phyloP scores from a whole-genome alignment of 768 basidiomycete genomes.

The Termitomyces sp. region DNA sequence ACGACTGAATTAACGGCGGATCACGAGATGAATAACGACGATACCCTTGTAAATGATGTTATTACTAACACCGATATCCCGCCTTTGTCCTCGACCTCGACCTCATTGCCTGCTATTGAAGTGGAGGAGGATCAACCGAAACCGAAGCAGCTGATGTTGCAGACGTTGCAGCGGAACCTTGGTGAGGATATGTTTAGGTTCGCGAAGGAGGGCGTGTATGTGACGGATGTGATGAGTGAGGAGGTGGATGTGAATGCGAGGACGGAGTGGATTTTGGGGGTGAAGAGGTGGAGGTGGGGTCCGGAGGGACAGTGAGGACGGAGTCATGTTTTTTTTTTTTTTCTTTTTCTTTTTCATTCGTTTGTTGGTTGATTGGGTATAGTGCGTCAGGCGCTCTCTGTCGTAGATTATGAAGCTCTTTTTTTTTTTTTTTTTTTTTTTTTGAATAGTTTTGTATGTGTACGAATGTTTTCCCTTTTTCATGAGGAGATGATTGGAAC shows the following conservation, averaged over 20 bases:
- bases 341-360: background rate
- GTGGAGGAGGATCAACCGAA: too few species aligned
- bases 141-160: conserved; percentile 21
- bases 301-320: conserved; percentile 6
- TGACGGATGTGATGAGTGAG: conserved; percentile 19
- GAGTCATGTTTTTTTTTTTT: background rate
- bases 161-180: conserved; percentile 31
- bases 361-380: background rate
- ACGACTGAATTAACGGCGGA: too few species aligned
- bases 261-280: conserved; percentile 35
- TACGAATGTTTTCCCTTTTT: background rate
- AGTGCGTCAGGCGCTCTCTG: too few species aligned
- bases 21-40: too few species aligned
- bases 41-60: too few species aligned
- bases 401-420: too few species aligned
- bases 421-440: background rate
- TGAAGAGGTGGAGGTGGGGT: conserved; percentile 36
- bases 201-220: conserved; percentile 29
- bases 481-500: too few species aligned
- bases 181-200: conserved; percentile 32
- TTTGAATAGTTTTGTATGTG: background rate
- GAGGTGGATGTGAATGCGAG: conserved; percentile 12
- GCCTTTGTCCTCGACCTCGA: too few species aligned
- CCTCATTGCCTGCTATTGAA: too few species aligned
- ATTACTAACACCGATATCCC: too few species aligned